Percentiles rank a stretch among this genome's conserved stretches.
Conservation (phyloP, 78 protist species). For the Abeoforma whisleri region DNA sequence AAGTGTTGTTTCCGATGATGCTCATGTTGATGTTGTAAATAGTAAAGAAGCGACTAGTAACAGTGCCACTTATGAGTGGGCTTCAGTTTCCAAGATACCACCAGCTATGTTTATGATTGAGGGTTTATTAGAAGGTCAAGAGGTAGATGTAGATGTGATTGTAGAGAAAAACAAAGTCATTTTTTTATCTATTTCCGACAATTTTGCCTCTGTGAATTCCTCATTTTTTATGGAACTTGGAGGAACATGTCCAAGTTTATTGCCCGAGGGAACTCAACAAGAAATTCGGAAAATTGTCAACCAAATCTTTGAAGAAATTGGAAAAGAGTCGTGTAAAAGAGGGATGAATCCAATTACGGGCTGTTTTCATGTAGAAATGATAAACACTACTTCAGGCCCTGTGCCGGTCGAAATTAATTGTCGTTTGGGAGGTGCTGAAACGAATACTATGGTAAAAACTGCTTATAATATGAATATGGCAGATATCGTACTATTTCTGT, state of each 20-base stretch:
- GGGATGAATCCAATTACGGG: not conserved
- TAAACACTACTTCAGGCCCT: slow-evolving; percentile 8
- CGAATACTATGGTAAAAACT: slow-evolving; percentile 12
- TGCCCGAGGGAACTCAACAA: not conserved
- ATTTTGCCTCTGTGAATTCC: not conserved
- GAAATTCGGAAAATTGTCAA: not conserved
- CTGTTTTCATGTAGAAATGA: slow-evolving; percentile 25
- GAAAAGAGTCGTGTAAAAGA: not conserved
- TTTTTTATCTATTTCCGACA: slow-evolving; percentile 1
- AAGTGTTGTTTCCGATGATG: not conserved
- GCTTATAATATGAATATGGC: not conserved
- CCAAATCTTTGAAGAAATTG: not conserved
- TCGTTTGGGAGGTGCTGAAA: slow-evolving; percentile 27
- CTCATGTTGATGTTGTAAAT: not conserved
- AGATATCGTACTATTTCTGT: too few species aligned
- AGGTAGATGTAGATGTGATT: not conserved
- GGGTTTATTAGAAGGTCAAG: not conserved
- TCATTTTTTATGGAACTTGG: slow-evolving; percentile 19
- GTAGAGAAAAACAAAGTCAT: not conserved
- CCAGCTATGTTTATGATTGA: slow-evolving; percentile 14
- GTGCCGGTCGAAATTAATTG: slow-evolving; percentile 22
- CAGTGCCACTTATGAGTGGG: not conserved
- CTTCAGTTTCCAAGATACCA: not conserved
- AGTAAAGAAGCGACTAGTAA: not conserved
- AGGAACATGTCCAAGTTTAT: not conserved